Base-by-base conservation (phyloP, 805 yeast genomes). In the Yamadazyma phyllophila region DNA sequence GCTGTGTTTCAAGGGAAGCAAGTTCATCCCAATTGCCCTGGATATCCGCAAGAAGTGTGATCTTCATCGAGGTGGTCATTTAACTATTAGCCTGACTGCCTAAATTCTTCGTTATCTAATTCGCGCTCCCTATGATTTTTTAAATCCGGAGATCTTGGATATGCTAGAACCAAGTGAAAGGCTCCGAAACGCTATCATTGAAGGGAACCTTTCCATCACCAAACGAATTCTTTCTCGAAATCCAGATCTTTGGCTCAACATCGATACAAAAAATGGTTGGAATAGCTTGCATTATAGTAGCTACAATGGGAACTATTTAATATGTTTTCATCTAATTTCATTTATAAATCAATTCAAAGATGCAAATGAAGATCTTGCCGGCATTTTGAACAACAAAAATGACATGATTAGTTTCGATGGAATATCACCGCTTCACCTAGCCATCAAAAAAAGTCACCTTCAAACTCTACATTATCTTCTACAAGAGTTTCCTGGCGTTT, bases 221-320 rank as follows among this genome's bases (percentile, higher is more conserved):
- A 64, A 67, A 41, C 60, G 76, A 12, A 56, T 71, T 7, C 49
- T 71, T 10, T 53, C 59, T 26, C 60, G 73, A 17, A 69, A 62
- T 44, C 77, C 77, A 10, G 73, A 68, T 16, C 60, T 71, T 41
- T 71, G 77, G 77, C 63, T 71, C 36, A 71, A 71, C 48, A 58
- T 59, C 12, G 73, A 71, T 50, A 58, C 67, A 12, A 29, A 63
- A 37, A 46, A 58, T 15, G 77, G 77, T 26, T 71, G 76, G 76
- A 53, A 63, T 41, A 71, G 70, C 48, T 62, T 71, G 36, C 75
- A 71, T 56, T 70, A 67, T 53, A 71, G 74, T 7, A 57, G 69
- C 9, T 69, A 57, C 50, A 55, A 66, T 46, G 77, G 77, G 26
- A 62, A 69, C 52, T 71, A 71, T 48, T 55, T 71, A 41, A 61